Evolutionary conservation across 331 rosid genomes (phyloP), one percentile per base, ranked within the genome.

Genomic region (Phaseolus coccineus): DNA sequence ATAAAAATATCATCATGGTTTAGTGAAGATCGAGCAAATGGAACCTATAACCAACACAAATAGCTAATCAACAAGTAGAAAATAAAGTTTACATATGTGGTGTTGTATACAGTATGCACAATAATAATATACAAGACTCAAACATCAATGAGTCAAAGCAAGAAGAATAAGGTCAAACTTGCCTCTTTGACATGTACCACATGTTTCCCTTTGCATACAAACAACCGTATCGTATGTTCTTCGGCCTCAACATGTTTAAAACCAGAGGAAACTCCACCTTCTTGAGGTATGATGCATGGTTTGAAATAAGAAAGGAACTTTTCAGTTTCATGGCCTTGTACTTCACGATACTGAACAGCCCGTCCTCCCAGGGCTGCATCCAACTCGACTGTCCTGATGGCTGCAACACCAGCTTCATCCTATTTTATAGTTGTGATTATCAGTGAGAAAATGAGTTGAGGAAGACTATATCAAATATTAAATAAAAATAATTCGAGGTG

Each of bases 321-420:
- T 55, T 91, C 97, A 3, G 98, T 96, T 87, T 96, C 99, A 35
- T 91, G 92, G 87, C 99, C 99, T 77, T 96, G 98, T 61, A 91
- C 92, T 87, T 96, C 99, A 24, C 99, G 98, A 69, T 93, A 93
- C 85, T 96, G 99, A 81, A 96, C 97, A 58, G 99, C 99, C 62
- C 98, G 97, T 47, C 98, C 99, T 77, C 99, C 99, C 72, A 96
- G 95, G 81, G 94, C 86, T 86, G 99, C 98, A 89, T 96, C 99
- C 78, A 96, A 84, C 85, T 96, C 99, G 65, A 96, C 93, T 61
- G 99, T 91, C 87, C 93, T 96, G 84, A 96, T 81, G 72, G 99
- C 99, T 77, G 98, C 98, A 40, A 91, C 53, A 51, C 99, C 99
- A 63, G 98, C 94, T 91, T 96, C 99, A 77, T 96, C 99, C 99